These are phyloP conservation scores for Sextonia rubra DNA, from an alignment of 164 flowering plant genomes.

Conservation along the genomic window DNA sequence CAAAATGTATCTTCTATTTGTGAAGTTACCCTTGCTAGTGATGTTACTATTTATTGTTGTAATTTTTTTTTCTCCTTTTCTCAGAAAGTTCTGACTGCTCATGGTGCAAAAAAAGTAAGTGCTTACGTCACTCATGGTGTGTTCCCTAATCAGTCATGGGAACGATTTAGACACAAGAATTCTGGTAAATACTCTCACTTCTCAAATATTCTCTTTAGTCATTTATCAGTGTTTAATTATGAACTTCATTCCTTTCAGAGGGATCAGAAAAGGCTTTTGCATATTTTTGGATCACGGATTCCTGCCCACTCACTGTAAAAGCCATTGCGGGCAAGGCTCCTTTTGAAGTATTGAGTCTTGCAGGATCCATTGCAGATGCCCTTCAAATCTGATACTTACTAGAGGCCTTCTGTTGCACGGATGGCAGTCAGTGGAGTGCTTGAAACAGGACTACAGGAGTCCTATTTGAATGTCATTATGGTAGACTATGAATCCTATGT, in stretches of 20 bases:
- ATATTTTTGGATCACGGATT: conserved; percentile 96
- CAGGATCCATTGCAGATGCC: conserved; percentile 90
- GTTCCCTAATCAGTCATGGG: conserved; percentile 85
- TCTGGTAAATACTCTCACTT: conserved; percentile 35
- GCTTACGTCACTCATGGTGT: conserved; percentile 96
- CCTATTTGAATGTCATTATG: neutral
- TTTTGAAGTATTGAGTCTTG: conserved; percentile 87
- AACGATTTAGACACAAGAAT: conserved; percentile 56
- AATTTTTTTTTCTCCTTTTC: neutral
- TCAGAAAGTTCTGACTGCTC: conserved; percentile 89
- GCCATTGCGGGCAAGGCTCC: conserved; percentile 75
- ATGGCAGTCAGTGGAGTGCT: neutral
- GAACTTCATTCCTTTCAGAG: conserved; percentile 16
- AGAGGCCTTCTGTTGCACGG: neutral
- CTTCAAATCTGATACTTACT: conserved; percentile 62
- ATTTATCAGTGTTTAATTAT: neutral
- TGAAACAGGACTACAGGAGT: too few relatives aligned
- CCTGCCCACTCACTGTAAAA: conserved; percentile 85
- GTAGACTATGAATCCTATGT: neutral
- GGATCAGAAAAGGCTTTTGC: conserved; percentile 52
- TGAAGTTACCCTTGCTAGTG: neutral
- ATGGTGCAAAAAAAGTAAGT: conserved; percentile 93
- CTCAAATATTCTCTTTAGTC: neutral
- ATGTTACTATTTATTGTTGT: neutral
- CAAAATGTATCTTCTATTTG: neutral